Base-by-base conservation (phyloP, 257 asterid genomes). In the Salvia miltiorrhiza region DNA sequence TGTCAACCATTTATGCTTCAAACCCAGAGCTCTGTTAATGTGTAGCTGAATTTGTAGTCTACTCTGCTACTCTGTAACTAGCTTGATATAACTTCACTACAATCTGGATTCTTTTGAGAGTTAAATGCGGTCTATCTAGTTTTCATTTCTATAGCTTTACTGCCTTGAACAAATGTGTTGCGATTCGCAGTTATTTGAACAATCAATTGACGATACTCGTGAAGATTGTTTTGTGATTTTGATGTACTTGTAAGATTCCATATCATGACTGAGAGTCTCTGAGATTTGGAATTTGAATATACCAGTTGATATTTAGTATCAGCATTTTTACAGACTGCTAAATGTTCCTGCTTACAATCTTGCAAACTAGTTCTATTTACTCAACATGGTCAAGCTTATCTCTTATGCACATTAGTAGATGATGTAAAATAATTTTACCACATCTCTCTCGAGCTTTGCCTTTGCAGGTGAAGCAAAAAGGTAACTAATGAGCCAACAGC, bases 381-480 rank as follows among this genome's bases (percentile, higher is more conserved):
- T n/a, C n/a, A n/a, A n/a, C n/a, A n/a, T n/a, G n/a, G 4, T 8
- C 6, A 0, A 57, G 21, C 44, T 57, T 33, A 6, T 32, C 8
- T 57, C 14, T 57, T 57, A 16, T 57, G 44, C 64, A 57, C 32
- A 21, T 52, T 52, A 30, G 26, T n/a, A 57, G 7, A 32, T 32
- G 24, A n/a, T 32, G 4, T 7, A 2, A 4, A 30, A 32, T 2
- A 7, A 57, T 57, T 1, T 16, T 8, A 16, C 24, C 16, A 8
- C 55, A 63, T 43, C 14, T 24, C 21, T 43, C 9, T 73, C 56
- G 41, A 67, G 69, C 45, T 35, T 74, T 74, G 45, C 74, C 66
- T 59, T 59, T 49, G 59, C 37, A 16, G 65, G 70, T 67, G 70
- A 67, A 67, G 49, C 78, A 57, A 60, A 28, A 74, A 50, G 64